A percentile compares a stretch with the other conserved stretches of the same genome.
These are phyloP conservation scores for Inonotus hispidus DNA, from an alignment of 1,284 basidiomycete genomes.

Conservation along the genomic window DNA sequence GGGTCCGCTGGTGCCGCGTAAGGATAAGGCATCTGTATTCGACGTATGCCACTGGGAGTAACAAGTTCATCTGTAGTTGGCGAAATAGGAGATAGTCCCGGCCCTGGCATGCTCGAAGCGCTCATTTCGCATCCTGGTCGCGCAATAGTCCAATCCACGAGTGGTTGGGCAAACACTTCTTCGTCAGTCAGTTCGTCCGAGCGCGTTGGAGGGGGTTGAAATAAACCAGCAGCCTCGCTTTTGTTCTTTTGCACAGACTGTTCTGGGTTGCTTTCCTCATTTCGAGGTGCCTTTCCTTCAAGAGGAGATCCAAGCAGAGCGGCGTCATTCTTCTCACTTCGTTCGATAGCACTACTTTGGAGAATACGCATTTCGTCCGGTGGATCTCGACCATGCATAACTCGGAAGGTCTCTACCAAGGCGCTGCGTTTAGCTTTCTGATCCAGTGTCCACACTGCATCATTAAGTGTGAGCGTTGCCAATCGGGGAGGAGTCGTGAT, in stretches of 20 bases:
- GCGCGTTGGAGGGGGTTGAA: not conserved
- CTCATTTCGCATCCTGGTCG: not conserved
- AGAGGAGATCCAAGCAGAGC: not conserved
- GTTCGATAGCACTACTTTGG: slow-evolving; percentile 7
- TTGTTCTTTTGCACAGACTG: not conserved
- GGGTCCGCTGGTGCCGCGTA: not conserved
- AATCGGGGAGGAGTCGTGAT: not conserved
- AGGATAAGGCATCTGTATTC: not conserved
- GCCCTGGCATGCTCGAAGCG: too few relatives aligned
- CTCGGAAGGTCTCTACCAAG: slow-evolving; percentile 9
- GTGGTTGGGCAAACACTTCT: slow-evolving; percentile 2
- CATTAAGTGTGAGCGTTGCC: not conserved
- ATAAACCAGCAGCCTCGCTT: not conserved
- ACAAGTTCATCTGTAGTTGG: slow-evolving; percentile 4
- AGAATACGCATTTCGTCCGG: slow-evolving; percentile 11
- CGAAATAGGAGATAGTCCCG: slow-evolving; percentile 11
- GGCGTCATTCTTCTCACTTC: not conserved
- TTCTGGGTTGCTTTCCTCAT: not conserved
- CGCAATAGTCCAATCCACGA: slow-evolving; percentile 2
- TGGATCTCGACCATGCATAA: slow-evolving; percentile 2
- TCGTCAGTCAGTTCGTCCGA: slow-evolving; percentile 6
- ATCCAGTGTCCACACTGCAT: slow-evolving; percentile 4
- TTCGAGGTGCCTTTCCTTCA: not conserved
- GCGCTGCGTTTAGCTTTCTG: slow-evolving; percentile 11
- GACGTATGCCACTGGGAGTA: not conserved